Evolutionary conservation across 306 rosid species (phyloP).

Genomic region (Arachis stenosperma): DNA sequence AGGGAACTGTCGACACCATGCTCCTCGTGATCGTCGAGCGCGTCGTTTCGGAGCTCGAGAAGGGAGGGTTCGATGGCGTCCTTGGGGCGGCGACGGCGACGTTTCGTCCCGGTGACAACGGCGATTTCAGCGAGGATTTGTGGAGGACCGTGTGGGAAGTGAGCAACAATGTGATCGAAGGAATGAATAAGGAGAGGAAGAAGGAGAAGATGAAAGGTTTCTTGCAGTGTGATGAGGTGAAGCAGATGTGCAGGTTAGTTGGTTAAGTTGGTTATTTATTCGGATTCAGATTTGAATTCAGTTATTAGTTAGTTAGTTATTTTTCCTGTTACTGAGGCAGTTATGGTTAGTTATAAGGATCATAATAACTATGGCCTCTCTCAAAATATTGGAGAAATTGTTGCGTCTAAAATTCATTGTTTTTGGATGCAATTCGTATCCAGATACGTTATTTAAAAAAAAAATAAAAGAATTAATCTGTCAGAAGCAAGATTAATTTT

Average conservation of each 20-base stretch:
- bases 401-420: no score
- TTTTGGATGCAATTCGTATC: no score
- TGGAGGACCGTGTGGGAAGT: slow-evolving; percentile 96
- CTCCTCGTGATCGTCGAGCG: slow-evolving; percentile 60
- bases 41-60: slow-evolving; percentile 72
- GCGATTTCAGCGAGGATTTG: slow-evolving; percentile 84
- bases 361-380: neutral
- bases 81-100: slow-evolving; percentile 29
- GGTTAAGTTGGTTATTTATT: no score
- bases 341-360: neutral
- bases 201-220: slow-evolving; percentile 85
- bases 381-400: no score
- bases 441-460: no score
- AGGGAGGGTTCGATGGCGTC: slow-evolving; percentile 45
- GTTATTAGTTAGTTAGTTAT: no score
- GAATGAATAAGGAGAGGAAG: slow-evolving; percentile 73
- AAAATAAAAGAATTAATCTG: no score
- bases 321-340: neutral
- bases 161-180: slow-evolving; percentile 73
- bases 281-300: no score
- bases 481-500: no score
- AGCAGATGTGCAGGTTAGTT: slow-evolving; percentile 68
- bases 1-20: slow-evolving; percentile 67
- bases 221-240: slow-evolving; percentile 73
- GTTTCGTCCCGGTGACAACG: neutral